Base-by-base conservation (phyloP, 1,139 yeast genomes). In the Pichia sp. region DNA sequence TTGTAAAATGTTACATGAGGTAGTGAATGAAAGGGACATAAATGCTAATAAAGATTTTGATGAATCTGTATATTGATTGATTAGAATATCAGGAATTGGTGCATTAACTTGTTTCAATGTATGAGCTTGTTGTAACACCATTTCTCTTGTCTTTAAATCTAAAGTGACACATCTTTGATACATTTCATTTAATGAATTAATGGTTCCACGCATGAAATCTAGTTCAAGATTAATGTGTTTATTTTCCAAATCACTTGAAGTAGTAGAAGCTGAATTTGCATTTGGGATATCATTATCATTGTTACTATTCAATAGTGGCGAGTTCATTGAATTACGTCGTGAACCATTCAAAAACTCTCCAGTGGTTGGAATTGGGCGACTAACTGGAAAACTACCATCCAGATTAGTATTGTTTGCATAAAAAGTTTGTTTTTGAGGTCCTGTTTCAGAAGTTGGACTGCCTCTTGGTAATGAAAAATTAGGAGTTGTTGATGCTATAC, bases 131-230 rank as follows among this genome's bases (percentile, higher is more conserved):
- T 46, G 32, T 11, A 44, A 38, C 3, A 49, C 35, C 18, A 35
- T 15, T 7, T 39, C 40, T 39, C 50, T 44, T 15, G 44, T 42
- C n/a, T 47, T 36, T 18, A 44, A 18, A 42, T 49, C 52, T 3
- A 40, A 22, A 22, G 3, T 7, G 3, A 45, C 36, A 35, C 34
- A 44, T 12, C 20, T 30, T 23, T 20, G 30, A 30, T 44, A 46
- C 43, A 49, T 44, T 5, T 18, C 11, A 25, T 35, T 47, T 13
- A 47, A 27, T 7, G 34, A 26, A 15, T 23, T 32, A 12, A 40
- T 6, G 3, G 38, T 36, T 3, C n/a, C 7, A 23, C 20, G 24
- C 41, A 49, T 42, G 26, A 22, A 29, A 9, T 38, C 24, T 27
- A 44, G n/a, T 20, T 49, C 51, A 11, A 24, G 30, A 3, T 18